phyloP scores from a whole-genome alignment of 2,329 filamentous ascomycete genomes.

The Stachybotrys elegans region DNA sequence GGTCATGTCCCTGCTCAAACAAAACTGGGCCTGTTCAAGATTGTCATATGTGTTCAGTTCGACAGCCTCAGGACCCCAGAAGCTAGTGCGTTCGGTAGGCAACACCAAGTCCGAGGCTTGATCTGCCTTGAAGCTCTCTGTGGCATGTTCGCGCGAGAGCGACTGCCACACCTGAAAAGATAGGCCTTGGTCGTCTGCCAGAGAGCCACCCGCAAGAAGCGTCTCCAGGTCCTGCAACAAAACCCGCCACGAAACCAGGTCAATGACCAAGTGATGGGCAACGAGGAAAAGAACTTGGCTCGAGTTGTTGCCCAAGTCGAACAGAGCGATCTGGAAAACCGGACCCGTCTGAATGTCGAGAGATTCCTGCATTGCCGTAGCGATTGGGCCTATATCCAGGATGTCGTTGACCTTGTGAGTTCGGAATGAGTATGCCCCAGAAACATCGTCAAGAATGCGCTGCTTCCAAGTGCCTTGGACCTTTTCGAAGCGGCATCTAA shows the following conservation, averaged over 20 bases:
- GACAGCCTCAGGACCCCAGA: background rate
- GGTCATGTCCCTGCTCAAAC: background rate
- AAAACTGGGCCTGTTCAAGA: background rate
- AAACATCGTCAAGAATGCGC: no score
- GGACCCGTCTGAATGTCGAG: slow-evolving; percentile 13
- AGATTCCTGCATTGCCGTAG: no score
- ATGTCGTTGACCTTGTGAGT: no score
- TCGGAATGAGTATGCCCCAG: no score
- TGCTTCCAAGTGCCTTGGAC: no score
- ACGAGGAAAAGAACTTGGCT: slow-evolving; percentile 22
- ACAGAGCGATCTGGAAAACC: slow-evolving; percentile 12
- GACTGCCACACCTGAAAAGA: slow-evolving; percentile 31
- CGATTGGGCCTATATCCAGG: no score
- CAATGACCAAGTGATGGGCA: slow-evolving; percentile 27
- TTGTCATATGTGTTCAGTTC: no score
- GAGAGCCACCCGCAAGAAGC: slow-evolving; percentile 18
- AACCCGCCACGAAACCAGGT: slow-evolving; percentile 36
- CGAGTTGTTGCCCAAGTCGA: background rate
- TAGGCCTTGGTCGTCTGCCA: slow-evolving; percentile 15
- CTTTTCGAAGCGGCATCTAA: slow-evolving; percentile 22
- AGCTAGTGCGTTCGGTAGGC: background rate
- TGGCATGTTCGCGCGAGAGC: background rate
- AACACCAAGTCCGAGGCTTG: background rate
- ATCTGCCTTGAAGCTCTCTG: background rate
- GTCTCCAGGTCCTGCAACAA: slow-evolving; percentile 34